phyloP scores from a whole-genome alignment of 176 grass and related monocot genomes.

The Aegilops tauschii region DNA sequence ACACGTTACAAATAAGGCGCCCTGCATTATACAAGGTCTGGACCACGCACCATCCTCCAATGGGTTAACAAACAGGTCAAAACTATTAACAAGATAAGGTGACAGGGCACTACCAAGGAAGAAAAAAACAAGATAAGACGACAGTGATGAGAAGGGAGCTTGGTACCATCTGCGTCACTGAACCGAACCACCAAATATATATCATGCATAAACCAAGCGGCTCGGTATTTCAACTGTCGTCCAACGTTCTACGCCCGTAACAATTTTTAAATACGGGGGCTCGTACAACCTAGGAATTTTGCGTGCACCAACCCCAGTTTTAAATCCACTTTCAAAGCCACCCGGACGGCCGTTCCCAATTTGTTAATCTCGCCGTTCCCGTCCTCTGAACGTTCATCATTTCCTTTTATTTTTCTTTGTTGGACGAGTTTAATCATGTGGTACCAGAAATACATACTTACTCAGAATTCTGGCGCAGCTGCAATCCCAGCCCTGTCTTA shows the following conservation, averaged over 20 bases:
- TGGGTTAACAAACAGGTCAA: too few species aligned
- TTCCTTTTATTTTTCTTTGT: too few species aligned
- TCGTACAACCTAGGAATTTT: constrained; percentile 27
- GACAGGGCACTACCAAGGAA: neutral
- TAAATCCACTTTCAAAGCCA: constrained; percentile 15
- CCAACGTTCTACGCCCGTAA: neutral
- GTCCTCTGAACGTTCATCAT: neutral
- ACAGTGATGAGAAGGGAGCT: neutral
- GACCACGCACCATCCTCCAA: too few species aligned
- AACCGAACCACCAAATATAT: too few species aligned
- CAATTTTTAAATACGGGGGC: neutral
- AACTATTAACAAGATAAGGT: too few species aligned
- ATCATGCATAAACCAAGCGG: neutral
- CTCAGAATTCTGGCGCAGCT: too few species aligned
- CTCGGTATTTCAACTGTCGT: neutral
- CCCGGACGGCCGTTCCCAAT: neutral
- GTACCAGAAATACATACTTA: too few species aligned
- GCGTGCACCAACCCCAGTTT: constrained; percentile 4
- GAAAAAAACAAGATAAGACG: constrained; percentile 6
- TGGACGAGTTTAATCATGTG: neutral
- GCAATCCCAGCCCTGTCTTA: neutral
- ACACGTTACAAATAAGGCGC: too few species aligned
- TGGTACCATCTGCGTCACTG: neutral
- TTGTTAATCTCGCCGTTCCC: neutral
- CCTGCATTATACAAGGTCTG: too few species aligned